A percentile compares a stretch with the other conserved stretches of the same genome.
Conservation (phyloP, 345 rosid genomes). For the Arabis hirsuta region DNA sequence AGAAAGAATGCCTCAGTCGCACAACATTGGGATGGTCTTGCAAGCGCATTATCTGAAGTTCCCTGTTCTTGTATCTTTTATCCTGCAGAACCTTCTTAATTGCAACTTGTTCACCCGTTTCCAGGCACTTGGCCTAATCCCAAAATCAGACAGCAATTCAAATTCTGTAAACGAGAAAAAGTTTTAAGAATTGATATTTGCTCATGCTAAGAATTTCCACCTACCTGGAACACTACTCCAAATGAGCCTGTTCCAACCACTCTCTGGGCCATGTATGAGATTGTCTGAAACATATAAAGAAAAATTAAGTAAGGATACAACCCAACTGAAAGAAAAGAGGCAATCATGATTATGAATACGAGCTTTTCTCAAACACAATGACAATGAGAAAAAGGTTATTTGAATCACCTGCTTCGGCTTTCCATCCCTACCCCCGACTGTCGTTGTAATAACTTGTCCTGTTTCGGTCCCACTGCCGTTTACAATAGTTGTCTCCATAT, state of each 20-base stretch:
- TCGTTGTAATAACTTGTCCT: slow-evolving; percentile 83
- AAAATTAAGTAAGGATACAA: slow-evolving; percentile 14
- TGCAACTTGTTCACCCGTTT: slow-evolving; percentile 95
- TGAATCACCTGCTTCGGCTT: slow-evolving; percentile 86
- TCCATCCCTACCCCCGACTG: slow-evolving; percentile 85
- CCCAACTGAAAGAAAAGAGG: background rate
- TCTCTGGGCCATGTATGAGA: slow-evolving; percentile 91
- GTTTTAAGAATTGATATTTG: background rate
- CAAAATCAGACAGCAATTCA: slow-evolving; percentile 22
- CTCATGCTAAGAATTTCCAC: slow-evolving; percentile 11
- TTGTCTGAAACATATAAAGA: slow-evolving; percentile 57
- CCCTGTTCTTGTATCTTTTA: slow-evolving; percentile 97
- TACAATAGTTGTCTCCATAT: slow-evolving; percentile 64
- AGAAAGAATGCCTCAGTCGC: slow-evolving; percentile 86
- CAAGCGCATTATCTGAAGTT: slow-evolving; percentile 92
- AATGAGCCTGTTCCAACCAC: slow-evolving; percentile 98
- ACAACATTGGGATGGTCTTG: slow-evolving; percentile 88
- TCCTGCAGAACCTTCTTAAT: slow-evolving; percentile 99
- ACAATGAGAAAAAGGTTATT: slow-evolving; percentile 7
- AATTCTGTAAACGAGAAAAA: slow-evolving; percentile 1
- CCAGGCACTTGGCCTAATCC: slow-evolving; percentile 90
- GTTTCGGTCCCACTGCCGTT: slow-evolving; percentile 84
- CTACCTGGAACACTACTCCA: slow-evolving; percentile 92
- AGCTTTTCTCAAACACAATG: slow-evolving; percentile 21
- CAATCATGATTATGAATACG: background rate